Evolutionary conservation across 768 basidiomycete species (phyloP).

Genomic region (Boletus rubescentipes): DNA sequence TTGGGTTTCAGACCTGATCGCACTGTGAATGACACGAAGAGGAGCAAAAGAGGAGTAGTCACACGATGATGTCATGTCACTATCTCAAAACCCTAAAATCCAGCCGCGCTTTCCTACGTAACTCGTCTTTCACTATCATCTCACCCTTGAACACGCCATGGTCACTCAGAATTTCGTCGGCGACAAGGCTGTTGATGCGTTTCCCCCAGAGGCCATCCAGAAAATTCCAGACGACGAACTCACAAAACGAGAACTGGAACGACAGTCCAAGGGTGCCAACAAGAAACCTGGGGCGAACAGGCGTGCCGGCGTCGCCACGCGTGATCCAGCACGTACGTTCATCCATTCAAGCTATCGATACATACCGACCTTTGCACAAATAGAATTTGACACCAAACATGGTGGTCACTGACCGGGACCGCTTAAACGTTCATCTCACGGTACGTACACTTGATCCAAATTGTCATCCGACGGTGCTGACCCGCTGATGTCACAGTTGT

Average conservation of each 20-base stretch:
- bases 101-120: no score
- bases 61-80: slow-evolving; percentile 16
- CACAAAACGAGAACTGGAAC: slow-evolving; percentile 17
- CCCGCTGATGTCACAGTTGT: background rate
- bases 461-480: background rate
- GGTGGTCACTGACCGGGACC: slow-evolving; percentile 10
- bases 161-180: slow-evolving; percentile 28
- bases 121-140: background rate
- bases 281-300: slow-evolving; percentile 27
- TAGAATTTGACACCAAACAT: slow-evolving; percentile 18
- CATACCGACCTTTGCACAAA: background rate
- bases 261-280: slow-evolving; percentile 8
- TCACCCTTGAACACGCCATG: slow-evolving; percentile 5
- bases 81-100: no score
- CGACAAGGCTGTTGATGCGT: slow-evolving; percentile 24
- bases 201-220: slow-evolving; percentile 17
- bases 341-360: no score
- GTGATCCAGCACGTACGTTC: slow-evolving; percentile 17
- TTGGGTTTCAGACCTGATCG: background rate
- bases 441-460: background rate
- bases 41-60: no score
- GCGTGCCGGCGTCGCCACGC: slow-evolving; percentile 28
- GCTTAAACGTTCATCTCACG: background rate
- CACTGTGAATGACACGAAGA: no score
- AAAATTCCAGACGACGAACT: slow-evolving; percentile 26